Conservation (phyloP, 208 protist species). For the Wallacemonas sp. region DNA sequence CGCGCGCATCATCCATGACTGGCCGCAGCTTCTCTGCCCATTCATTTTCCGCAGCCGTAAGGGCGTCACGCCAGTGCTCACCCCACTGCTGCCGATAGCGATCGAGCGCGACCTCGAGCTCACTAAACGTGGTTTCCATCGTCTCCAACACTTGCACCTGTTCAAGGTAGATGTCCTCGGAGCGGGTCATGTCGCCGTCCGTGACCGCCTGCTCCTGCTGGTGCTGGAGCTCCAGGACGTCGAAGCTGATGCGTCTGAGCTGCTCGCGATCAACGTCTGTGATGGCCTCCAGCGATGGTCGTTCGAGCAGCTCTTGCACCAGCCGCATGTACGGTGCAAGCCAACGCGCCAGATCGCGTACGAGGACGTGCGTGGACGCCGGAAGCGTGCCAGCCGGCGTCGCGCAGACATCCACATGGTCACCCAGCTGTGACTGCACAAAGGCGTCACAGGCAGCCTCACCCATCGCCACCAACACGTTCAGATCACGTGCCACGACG, state of each 20-base stretch:
- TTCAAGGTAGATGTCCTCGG: slow-evolving; percentile 81
- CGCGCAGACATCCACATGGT: slow-evolving; percentile 25
- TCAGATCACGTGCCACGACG: too few species aligned
- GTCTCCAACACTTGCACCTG: slow-evolving; percentile 67
- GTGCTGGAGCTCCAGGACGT: slow-evolving; percentile 71
- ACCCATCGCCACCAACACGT: not conserved
- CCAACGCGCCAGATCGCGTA: slow-evolving; percentile 36
- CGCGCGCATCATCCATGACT: not conserved
- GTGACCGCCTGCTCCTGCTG: slow-evolving; percentile 74
- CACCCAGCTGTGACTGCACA: slow-evolving; percentile 17
- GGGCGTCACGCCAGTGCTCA: slow-evolving; percentile 23
- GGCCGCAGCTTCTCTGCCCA: slow-evolving; percentile 13
- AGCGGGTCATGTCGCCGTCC: slow-evolving; percentile 80
- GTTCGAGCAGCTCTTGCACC: slow-evolving; percentile 42
- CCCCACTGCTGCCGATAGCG: slow-evolving; percentile 31
- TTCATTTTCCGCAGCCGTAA: slow-evolving; percentile 31
- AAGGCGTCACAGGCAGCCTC: not conserved
- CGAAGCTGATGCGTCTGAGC: slow-evolving; percentile 69
- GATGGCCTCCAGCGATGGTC: slow-evolving; percentile 29
- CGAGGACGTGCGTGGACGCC: slow-evolving; percentile 12
- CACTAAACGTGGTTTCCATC: slow-evolving; percentile 56
- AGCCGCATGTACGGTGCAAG: slow-evolving; percentile 50
- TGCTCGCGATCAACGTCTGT: slow-evolving; percentile 61
- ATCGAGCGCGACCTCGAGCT: slow-evolving; percentile 51
- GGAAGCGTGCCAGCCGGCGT: slow-evolving; percentile 6